Evolutionary conservation across 805 yeast genomes (phyloP), one percentile per base, ranked within the genome.

Genomic region (Komagataella ulmi): DNA sequence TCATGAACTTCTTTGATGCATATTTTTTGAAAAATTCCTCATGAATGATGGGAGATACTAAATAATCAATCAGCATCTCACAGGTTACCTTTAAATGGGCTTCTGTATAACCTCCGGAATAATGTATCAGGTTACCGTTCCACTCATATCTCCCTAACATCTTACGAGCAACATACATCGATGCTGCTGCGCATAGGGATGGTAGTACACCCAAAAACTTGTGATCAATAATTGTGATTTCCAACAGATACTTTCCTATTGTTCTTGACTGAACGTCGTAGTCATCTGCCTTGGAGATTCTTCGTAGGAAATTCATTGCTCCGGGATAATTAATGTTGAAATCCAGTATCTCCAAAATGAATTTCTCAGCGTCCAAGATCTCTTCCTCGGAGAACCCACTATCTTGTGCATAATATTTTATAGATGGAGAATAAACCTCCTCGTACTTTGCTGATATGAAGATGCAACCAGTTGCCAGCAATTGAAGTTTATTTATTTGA

Each of bases 21-120:
- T 93, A 93, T 69, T 93, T 93, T 63, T 85, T 87, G 72, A 88
- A 89, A 62, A 91, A 88, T 65, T 88, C 96, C 62, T 88, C 96
- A 68, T 90, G 96, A 53, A 80, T 82, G 50, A 89, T 86, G 8
- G 96, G 96, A 48, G 83, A 76, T 46, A 81, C 79, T 56, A 85
- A 67, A 65, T 87, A 91, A 62, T 83, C 86, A 65, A 87, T 75
- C 55, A 91, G 78, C 71, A 84, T 74, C 56, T 80, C 81, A 53
- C 86, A 77, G 51, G 88, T 82, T 44, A 87, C 86, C 56, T 75
- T 74, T 65, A 93, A 66, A 58, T 85, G 89, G 46, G 73, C 76
- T 56, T 83, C 86, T 19, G 81, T 77, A 65, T 86, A 87, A 8
- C 95, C 97, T 40, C 97, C 97, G 19, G 93, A 82, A 65, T 91